These are phyloP conservation scores for Didymosphaeria variabile DNA, from an alignment of 2,329 filamentous ascomycete genomes.

Conservation along the genomic window DNA sequence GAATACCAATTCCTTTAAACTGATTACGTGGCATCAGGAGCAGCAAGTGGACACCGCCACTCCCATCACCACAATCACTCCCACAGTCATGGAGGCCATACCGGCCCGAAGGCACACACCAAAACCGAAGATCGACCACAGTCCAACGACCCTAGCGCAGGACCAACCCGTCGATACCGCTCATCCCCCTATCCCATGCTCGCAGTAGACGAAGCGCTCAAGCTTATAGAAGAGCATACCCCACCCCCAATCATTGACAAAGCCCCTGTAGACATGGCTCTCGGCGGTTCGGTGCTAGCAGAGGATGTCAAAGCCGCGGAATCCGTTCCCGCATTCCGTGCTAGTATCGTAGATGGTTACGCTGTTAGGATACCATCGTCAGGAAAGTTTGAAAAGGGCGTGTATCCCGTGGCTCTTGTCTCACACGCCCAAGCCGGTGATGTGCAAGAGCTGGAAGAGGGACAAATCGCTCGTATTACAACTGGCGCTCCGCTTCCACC, in stretches of 20 bases:
- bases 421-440: conserved; percentile 84
- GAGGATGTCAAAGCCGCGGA: conserved; percentile 82
- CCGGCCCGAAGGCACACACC: conserved; percentile 73
- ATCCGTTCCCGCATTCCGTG: conserved; percentile 89
- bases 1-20: background rate
- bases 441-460: conserved; percentile 70
- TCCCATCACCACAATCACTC: conserved; percentile 63
- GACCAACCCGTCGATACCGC: conserved; percentile 75
- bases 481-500: conserved; percentile 91
- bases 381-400: conserved; percentile 69
- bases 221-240: conserved; percentile 75
- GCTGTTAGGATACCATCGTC: conserved; percentile 60
- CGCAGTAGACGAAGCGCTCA: conserved; percentile 81
- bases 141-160: conserved; percentile 68
- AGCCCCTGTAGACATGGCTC: conserved; percentile 67
- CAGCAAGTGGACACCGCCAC: conserved; percentile 49
- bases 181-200: conserved; percentile 94
- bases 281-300: conserved; percentile 83
- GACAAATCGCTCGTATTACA: conserved; percentile 88
- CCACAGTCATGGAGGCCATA: conserved; percentile 66
- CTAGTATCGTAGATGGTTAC: conserved; percentile 97
- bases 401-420: conserved; percentile 85
- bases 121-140: conserved; percentile 64
- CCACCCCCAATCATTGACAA: conserved; percentile 68
- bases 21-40: conserved; percentile 27